Base-by-base conservation (phyloP, 1,139 yeast species). In the Pichia sp. region DNA sequence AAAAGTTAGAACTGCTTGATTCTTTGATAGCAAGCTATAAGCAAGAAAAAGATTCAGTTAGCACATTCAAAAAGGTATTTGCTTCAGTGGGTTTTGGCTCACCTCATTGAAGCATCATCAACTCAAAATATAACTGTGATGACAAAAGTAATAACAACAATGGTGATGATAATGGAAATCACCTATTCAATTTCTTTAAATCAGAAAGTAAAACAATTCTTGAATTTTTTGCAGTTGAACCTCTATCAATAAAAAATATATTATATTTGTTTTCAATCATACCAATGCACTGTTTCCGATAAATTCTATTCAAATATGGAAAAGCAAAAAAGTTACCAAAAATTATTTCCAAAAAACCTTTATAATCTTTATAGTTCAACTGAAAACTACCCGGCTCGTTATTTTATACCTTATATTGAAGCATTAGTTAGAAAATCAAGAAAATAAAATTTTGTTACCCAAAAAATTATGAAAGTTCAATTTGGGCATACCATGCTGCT, bases 401-500 rank as follows among this genome's bases (percentile, higher is more conserved):
- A 16, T 32, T 8, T 32, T 16, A 15, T 32, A 4, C 36, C 36
- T 3, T 32, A 32, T 32, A 18, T 32, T 32, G 18, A 18, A 18
- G 36, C 16, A 32, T 18, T 32, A 8, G 36, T 32, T 11, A 32
- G 22, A 18, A 32, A 18, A 32, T 18, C 22, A 18, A 32, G 36
- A 32, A 5, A 9, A 16, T 22, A 32, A 18, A 30, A 16, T n/a
- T n/a, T n/a, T n/a, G n/a, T n/a, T n/a, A n/a, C 3, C 36, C 22
- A 18, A 32, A 16, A 11, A 8, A 3, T 9, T 32, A 32, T 32
- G 11, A 11, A 32, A 32, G 11, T 32, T 32, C 36, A 5, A 9
- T 4, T 3, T 32, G 36, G 36, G 22, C 22, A 18, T 22, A 32
- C 18, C 22, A 32, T 2, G 71, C 75, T 9, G 8, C 6, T 32